Evolutionary conservation across 441 rosid species (phyloP), one percentile per base, ranked within the genome.

Genomic region (Croton setiger): DNA sequence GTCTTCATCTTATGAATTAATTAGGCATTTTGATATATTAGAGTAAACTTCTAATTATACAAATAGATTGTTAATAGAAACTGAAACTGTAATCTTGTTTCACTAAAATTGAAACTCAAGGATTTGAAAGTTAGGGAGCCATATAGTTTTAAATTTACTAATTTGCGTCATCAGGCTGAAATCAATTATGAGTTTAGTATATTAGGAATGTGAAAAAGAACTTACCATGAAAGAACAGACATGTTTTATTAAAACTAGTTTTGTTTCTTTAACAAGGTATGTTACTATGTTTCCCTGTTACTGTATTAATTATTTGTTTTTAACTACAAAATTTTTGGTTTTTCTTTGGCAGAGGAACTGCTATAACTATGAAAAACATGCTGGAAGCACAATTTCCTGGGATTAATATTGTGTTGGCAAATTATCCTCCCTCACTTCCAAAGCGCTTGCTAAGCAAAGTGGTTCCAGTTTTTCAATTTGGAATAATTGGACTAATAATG

Each of bases 331-430:
- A 20, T 13, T 41, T 31, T 67, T 35, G 36, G 64, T 66, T 53
- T 36, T 51, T 18, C 10, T 64, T 67, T 45, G 70, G 64, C 78
- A 92, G 97, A 79, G 99, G 96, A 67, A 87, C 86, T 75, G 96
- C 95, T 45, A 77, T 87, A 44, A 86, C 81, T 6, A 90, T 92
- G 92, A 92, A 88, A 83, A 95, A 88, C 75, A 90, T 95, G 98
- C 68, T 95, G 76, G 98, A 95, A 77, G 63, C 81, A 10, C 85
- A 87, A 70, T 90, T 90, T 64, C 92, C 94, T 41, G 96, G 94
- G 45, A 69, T 92, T 64, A 84, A 88, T 68, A 87, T 95, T 59
- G 45, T 86, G 60, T 90, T 95, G 51, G 96, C 90, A 21, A 95
- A 90, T 66, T 85, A 88, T 79, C 99, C 98, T 18, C 89, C 97